Conservation (phyloP, 2,329 filamentous ascomycete genomes). For the Aschersonia sp. region DNA sequence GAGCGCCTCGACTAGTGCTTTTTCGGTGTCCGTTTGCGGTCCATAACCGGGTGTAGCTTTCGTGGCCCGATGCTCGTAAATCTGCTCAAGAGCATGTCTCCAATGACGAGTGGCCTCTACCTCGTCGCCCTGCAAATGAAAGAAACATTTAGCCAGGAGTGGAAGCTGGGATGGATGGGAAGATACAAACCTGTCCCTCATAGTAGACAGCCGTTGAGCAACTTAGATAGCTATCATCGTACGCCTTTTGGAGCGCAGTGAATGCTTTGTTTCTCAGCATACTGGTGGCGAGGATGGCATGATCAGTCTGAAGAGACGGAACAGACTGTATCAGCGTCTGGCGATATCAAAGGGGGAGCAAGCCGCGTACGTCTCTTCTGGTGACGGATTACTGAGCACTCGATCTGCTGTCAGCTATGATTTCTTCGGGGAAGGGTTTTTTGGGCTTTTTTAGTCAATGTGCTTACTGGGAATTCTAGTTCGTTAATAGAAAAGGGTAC, state of each 20-base stretch:
- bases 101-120: conserved; percentile 80
- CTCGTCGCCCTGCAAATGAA: conserved; percentile 62
- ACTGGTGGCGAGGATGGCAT: conserved; percentile 7
- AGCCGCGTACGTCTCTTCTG: no score
- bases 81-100: conserved; percentile 76
- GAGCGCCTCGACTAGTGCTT: conserved; percentile 66
- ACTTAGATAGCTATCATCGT: conserved; percentile 89
- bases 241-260: conserved; percentile 84
- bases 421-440: no score
- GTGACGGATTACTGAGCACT: no score
- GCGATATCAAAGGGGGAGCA: background rate
- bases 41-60: conserved; percentile 53
- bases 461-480: no score
- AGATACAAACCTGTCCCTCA: conserved; percentile 58
- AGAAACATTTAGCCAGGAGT: background rate
- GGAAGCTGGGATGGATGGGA: background rate
- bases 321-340: background rate
- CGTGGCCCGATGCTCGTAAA: conserved; percentile 73
- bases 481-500: no score
- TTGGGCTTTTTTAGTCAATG: no score
- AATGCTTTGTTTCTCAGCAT: conserved; percentile 42
- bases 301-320: background rate
- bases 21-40: conserved; percentile 70
- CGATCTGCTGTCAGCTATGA: no score
- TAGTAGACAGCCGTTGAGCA: conserved; percentile 96